Evolutionary conservation across 2,329 filamentous ascomycete genomes (phyloP), one percentile per base, ranked within the genome.

Genomic region (Pseudogymnoascus sp.): DNA sequence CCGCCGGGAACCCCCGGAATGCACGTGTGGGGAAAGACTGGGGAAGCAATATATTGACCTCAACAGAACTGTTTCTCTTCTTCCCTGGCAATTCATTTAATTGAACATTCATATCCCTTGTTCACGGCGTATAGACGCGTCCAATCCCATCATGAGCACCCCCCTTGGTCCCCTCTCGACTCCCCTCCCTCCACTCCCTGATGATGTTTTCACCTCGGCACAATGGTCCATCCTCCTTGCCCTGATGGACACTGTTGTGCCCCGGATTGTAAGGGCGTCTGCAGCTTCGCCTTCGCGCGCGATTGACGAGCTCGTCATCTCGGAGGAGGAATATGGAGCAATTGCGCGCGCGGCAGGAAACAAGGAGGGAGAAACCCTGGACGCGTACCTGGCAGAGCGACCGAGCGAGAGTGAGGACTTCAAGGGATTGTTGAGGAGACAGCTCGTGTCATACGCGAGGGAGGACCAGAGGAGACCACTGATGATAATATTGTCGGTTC

Each of bases 241-340:
- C 2, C 73, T 87, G 5, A 72, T 86, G 42, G 84, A 87, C 66
- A 82, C 80, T n/a, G 73, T 84, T 16, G 74, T 90, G 34, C 86
- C 88, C 2, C 80, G 85, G 18, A 78, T 90, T 65, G 78, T 77
- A 18, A 71, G 77, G 12, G 74, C 77, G 12, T 74, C 77, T 16
- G 68, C 72, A 18, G 68, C 73, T 3, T 73, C 68, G 36, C 78
- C 82, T 64, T 73, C 84, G 14, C 49, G 49, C 49, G 49, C 49
- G 28, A 18, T 56, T 34, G 49, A 56, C 28, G 49, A 56, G 49
- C 49, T 56, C 9, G 72, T 72, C 14, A 74, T 86, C 11, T 71
- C 80, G 0, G 78, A 83, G 61, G 74, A 73, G n/a, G 78, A 82
- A 59, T 84, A 84, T 66, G 75, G 70, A 74, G 3, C 72, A 79